Evolutionary conservation across 2,329 filamentous ascomycete genomes (phyloP), one percentile per base, ranked within the genome.

Genomic region (Pyrenophora teres): DNA sequence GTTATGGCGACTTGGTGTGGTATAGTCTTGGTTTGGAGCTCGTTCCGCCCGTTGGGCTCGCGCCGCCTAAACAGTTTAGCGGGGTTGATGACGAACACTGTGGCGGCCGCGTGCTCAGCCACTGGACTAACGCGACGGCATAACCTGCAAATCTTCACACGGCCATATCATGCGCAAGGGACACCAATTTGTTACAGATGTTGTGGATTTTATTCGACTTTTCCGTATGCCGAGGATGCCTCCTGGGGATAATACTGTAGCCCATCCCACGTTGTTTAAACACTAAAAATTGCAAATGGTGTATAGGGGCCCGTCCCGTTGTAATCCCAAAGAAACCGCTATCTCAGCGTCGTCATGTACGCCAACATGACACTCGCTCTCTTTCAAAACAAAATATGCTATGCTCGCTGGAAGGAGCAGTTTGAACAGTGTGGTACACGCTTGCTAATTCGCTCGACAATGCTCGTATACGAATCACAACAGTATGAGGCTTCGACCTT

Each of bases 1-100:
- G 31, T 41, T 33, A 30, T 31, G 35, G 23, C 23, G 13, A 27
- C 41, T 38, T 40, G 49, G 46, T 50, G 62, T 61, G 59, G 59
- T 63, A 57, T 52, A 54, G 46, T 30, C 30, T n/a, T 50, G 62
- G 54, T 52, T 60, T 58, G 56, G 56, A 65, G 59, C 57, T 64
- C 27, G 27, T 30, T 30, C 52, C 50, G 33, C 39, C 46, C 43
- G 38, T 50, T 37, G 27, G 33, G 48, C 49, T 41, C 40, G 27
- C 36, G 36, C 36, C 45, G 44, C 49, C 33, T 37, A 36, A 46
- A 38, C 27, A 38, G 49, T 46, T 44, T 54, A 54, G 54, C 35
- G 56, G 54, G 54, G 40, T 16, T 35, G 41, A 61, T 64, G 61
- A 64, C 61, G 61, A 57, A 50, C 38, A 39, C 25, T 54, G 50